Evolutionary conservation across 176 grass and related monocot species (phyloP), one percentile per base, ranked within the genome.

Genomic region (Raddia distichophylla): DNA sequence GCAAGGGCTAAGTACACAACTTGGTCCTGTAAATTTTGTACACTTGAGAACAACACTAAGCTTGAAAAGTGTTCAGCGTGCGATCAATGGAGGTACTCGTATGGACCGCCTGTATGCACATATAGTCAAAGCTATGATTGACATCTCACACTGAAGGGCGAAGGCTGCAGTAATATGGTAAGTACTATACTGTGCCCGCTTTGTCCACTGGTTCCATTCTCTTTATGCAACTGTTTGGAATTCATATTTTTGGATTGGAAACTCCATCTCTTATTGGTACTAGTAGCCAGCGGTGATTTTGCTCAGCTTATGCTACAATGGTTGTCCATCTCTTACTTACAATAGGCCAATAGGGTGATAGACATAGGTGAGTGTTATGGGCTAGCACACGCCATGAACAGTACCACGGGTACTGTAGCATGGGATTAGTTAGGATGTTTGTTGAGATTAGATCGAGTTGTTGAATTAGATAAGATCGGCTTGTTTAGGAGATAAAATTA

Each of bases 21-120:
- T 16, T 99, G 96, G 96, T 87, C 87, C 44, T 99, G 93, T 67
- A 99, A 95, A 83, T 95, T 95, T 84, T 99, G 96, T 84, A 95
- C 96, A 55, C 83, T 99, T 50, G 89, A 95, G 78, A 95, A 99
- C 59, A 80, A 75, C 52, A 80, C 40, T 46, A 88, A 95, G 73
- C 77, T 91, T 76, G 96, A 99, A 9, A 99, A 88, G 90, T 99
- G 96, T 75, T 93, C 87, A 8, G 93, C 91, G 6, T 99, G 96
- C 6, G 64, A 80, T 66, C 90, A 95, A 34, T 95, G 96, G 96
- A 99, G 93, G 78, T 99, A 90, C 64, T 99, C 96, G 16, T 85
- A 93, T 57, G 93, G 96, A 33, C 60, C 85, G 60, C 93, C 93
- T 10, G 67, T 67, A 45, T 83, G 73, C 66, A 83, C 72, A 67